Percentiles rank a stretch among this genome's conserved stretches.
Evolutionary conservation across 163 green algal species (phyloP).

Genomic region (Prototheca cutis): DNA sequence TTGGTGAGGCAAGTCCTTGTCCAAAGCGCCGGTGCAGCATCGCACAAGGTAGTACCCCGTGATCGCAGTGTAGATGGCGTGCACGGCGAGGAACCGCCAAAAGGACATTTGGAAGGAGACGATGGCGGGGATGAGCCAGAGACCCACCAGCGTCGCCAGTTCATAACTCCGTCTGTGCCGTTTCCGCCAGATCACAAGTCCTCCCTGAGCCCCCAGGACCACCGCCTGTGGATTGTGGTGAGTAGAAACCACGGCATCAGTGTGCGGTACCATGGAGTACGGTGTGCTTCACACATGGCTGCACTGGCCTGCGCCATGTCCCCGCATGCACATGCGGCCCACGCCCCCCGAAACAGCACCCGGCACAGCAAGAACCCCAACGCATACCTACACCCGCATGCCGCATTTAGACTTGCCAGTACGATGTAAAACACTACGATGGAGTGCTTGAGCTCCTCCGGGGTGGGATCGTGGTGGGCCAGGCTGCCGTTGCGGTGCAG

Average conservation of each 20-base stretch:
- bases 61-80: constrained; percentile 43
- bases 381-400: too few relatives aligned
- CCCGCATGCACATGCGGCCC: too few relatives aligned
- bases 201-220: constrained; percentile 34
- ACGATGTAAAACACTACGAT: constrained; percentile 32
- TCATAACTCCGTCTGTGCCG: constrained; percentile 68
- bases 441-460: constrained; percentile 23
- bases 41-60: constrained; percentile 51
- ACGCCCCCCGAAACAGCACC: too few relatives aligned
- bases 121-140: constrained; percentile 76
- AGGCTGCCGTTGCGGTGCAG: neutral
- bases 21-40: constrained; percentile 39
- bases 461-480: neutral
- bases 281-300: too few relatives aligned
- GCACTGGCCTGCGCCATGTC: too few relatives aligned
- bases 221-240: neutral
- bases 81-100: constrained; percentile 46
- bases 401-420: constrained; percentile 10
- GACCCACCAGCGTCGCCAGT: constrained; percentile 67
- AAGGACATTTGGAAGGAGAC: constrained; percentile 50
- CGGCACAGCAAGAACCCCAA: too few relatives aligned
- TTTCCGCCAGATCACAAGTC: constrained; percentile 67
- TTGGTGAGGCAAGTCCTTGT: constrained; percentile 42
- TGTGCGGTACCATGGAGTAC: too few relatives aligned
- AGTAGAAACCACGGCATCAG: too few relatives aligned